Percentiles rank a stretch among this genome's conserved stretches.
Conservation (phyloP, 31 red algal species). For the Porphyra umbilicalis region DNA sequence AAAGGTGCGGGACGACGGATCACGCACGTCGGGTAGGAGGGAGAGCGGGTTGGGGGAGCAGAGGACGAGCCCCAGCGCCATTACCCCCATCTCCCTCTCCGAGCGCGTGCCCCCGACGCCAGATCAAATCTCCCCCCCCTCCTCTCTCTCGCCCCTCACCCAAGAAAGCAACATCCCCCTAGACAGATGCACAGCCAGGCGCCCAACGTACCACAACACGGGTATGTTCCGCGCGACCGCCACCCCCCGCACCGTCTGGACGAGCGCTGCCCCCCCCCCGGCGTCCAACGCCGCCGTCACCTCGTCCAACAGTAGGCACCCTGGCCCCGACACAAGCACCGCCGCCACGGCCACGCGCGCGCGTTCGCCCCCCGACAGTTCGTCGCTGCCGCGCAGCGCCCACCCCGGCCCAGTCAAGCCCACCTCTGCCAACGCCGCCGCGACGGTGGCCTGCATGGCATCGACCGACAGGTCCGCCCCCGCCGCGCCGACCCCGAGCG, state of each 20-base stretch:
- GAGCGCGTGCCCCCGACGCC: too few species aligned
- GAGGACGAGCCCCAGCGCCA: too few species aligned
- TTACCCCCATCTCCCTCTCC: too few species aligned
- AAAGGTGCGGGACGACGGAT: slow-evolving; percentile 8
- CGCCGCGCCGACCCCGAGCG: slow-evolving; percentile 4
- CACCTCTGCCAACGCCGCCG: slow-evolving; percentile 17
- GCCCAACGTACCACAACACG: slow-evolving; percentile 51
- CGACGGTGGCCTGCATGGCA: slow-evolving; percentile 5
- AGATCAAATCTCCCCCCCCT: not conserved
- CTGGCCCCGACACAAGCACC: slow-evolving; percentile 35
- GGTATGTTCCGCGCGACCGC: slow-evolving; percentile 25
- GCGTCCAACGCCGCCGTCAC: slow-evolving; percentile 58
- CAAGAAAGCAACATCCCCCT: not conserved
- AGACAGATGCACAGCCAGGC: not conserved
- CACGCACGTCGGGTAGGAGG: too few species aligned
- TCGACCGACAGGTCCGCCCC: slow-evolving; percentile 3
- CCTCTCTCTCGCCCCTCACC: not conserved
- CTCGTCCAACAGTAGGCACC: slow-evolving; percentile 58
- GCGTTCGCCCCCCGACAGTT: slow-evolving; percentile 53
- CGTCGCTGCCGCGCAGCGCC: slow-evolving; percentile 14
- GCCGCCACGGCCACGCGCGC: slow-evolving; percentile 53
- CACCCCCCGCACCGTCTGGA: slow-evolving; percentile 21
- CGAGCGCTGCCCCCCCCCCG: slow-evolving; percentile 25
- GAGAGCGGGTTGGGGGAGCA: too few species aligned
- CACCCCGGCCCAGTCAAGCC: slow-evolving; percentile 19